phyloP scores from a whole-genome alignment of 23 red algal genomes.

The Agarophyton chilense region DNA sequence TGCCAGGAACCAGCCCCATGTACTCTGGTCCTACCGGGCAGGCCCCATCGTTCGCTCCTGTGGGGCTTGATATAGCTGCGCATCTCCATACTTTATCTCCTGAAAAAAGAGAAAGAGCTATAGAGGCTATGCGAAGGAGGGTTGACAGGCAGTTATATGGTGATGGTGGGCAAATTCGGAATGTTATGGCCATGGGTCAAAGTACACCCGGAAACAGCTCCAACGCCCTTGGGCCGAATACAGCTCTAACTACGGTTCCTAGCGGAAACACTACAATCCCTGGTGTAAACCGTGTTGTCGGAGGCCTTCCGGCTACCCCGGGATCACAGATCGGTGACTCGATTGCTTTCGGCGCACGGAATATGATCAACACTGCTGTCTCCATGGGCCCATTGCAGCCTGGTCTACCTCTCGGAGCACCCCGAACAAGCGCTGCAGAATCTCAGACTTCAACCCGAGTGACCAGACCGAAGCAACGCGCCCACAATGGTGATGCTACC shows the following conservation, averaged over 20 bases:
- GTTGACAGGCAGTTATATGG: background rate
- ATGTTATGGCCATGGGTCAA: background rate
- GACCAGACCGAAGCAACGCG: background rate
- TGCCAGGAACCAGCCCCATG: background rate
- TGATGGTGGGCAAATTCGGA: background rate
- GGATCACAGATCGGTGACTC: background rate
- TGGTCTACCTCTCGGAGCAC: slow-evolving; percentile 8
- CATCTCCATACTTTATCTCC: background rate
- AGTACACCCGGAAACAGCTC: background rate
- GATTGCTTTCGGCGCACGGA: background rate
- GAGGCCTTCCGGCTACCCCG: background rate
- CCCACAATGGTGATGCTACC: background rate
- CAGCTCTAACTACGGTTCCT: background rate
- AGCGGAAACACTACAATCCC: background rate
- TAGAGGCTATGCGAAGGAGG: slow-evolving; percentile 3
- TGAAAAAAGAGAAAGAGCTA: background rate
- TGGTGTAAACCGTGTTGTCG: background rate
- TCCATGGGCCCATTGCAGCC: background rate
- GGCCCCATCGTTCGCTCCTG: background rate
- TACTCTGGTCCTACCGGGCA: background rate
- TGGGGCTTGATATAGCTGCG: background rate
- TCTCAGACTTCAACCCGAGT: slow-evolving; percentile 2
- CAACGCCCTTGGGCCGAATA: background rate
- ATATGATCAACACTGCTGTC: background rate
- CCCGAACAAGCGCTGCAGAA: slow-evolving; percentile 28